Conservation (phyloP, 768 basidiomycete species). For the Leccinum truebloodii region DNA sequence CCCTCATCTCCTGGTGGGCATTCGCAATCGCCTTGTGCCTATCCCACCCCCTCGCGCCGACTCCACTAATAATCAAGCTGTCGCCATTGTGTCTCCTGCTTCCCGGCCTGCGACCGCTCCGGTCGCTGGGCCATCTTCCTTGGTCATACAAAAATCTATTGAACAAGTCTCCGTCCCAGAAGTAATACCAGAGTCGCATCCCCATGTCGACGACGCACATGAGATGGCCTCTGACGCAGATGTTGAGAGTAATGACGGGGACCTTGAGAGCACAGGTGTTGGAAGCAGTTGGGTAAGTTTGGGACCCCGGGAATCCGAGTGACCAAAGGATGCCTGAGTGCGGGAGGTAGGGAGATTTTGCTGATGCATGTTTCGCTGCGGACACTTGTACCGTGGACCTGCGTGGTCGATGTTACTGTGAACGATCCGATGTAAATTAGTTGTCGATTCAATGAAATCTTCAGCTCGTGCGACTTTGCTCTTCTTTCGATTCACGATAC, state of each 20-base stretch:
- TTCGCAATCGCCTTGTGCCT: slow-evolving; percentile 62
- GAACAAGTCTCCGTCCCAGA: slow-evolving; percentile 8
- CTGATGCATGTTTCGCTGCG: neutral
- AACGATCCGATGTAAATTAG: slow-evolving; percentile 1
- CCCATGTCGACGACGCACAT: slow-evolving; percentile 18
- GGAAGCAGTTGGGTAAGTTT: slow-evolving; percentile 75
- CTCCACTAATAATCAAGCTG: slow-evolving; percentile 30
- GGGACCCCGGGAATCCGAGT: slow-evolving; percentile 27
- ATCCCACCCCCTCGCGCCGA: slow-evolving; percentile 43
- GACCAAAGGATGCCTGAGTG: slow-evolving; percentile 3
- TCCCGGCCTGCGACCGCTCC: slow-evolving; percentile 14
- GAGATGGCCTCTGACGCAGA: slow-evolving; percentile 68
- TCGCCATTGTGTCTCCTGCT: slow-evolving; percentile 18
- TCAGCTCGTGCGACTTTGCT: neutral
- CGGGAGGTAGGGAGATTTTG: neutral
- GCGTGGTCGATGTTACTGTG: neutral
- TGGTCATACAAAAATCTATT: slow-evolving; percentile 6
- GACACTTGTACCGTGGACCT: neutral
- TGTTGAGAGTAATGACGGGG: slow-evolving; percentile 62
- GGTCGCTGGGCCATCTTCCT: slow-evolving; percentile 1
- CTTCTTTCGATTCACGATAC: neutral
- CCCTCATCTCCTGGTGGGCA: slow-evolving; percentile 61
- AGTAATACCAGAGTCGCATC: slow-evolving; percentile 11
- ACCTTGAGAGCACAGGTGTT: slow-evolving; percentile 49
- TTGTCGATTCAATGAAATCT: neutral